A percentile compares a stretch with the other conserved stretches of the same genome.
Conservation (phyloP, 2,329 filamentous ascomycete species). For the Aspergillus texensis region DNA sequence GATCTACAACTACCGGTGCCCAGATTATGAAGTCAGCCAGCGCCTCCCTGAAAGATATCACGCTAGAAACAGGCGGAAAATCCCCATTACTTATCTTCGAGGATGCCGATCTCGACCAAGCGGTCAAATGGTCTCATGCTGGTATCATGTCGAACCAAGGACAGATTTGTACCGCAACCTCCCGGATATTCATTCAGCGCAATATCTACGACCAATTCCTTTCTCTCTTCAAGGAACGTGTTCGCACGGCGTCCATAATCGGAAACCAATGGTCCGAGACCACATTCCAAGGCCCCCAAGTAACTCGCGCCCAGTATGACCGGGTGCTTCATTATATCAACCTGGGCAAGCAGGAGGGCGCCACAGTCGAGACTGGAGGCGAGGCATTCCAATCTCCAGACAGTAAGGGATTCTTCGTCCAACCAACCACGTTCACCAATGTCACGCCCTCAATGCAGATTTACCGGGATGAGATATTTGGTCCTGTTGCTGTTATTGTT, state of each 20-base stretch:
- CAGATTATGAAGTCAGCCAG: slow-evolving; percentile 76
- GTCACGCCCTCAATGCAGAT: slow-evolving; percentile 42
- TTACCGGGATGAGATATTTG: slow-evolving; percentile 48
- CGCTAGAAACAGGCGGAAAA: slow-evolving; percentile 63
- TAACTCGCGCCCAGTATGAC: slow-evolving; percentile 49
- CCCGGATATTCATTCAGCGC: slow-evolving; percentile 59
- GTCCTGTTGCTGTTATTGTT: slow-evolving; percentile 45
- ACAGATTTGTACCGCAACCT: slow-evolving; percentile 63
- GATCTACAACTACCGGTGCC: slow-evolving; percentile 70
- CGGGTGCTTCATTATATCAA: slow-evolving; percentile 47
- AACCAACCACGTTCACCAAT: slow-evolving; percentile 42
- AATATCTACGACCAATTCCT: slow-evolving; percentile 52
- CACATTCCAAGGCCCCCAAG: slow-evolving; percentile 50
- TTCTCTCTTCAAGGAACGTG: slow-evolving; percentile 36
- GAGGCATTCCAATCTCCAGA: slow-evolving; percentile 34
- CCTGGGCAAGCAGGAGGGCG: slow-evolving; percentile 45
- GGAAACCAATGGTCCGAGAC: slow-evolving; percentile 46
- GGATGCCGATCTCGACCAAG: slow-evolving; percentile 62
- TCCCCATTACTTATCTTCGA: slow-evolving; percentile 61
- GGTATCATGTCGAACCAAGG: slow-evolving; percentile 63
- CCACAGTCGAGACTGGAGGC: slow-evolving; percentile 39
- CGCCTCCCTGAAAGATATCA: slow-evolving; percentile 65
- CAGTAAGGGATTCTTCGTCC: slow-evolving; percentile 42
- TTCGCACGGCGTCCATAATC: slow-evolving; percentile 40
- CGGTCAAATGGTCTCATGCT: slow-evolving; percentile 49